Evolutionary conservation across 176 grass and related monocot species (phyloP), one percentile per base, ranked within the genome.

Genomic region (Aegilops tauschii): DNA sequence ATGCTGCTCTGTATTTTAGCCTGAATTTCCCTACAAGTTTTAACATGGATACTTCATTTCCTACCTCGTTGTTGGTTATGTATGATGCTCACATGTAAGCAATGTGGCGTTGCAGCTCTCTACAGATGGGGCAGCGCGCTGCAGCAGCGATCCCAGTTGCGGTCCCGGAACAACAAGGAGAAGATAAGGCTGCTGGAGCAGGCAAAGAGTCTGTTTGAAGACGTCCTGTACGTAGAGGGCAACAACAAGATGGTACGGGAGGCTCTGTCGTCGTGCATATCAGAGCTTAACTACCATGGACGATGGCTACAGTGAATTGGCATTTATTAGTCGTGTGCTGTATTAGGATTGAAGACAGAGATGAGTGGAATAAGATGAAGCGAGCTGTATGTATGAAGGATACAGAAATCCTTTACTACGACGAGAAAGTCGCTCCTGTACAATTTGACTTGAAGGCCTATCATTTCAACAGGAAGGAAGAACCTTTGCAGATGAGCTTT

Each of bases 151-250:
- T 98, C 96, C 52, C 62, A 95, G 69, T 73, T 98, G 56, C 88
- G 90, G 1, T 84, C 83, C 50, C 80, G 71, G 61, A 95, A 88
- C 34, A 90, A 77, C 62, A 88, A 74, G 74, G 96, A 98, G 69
- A 98, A 91, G 84, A 80, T 94, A 61, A 92, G 91, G 70, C 93
- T 98, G 69, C 88, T 98, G 81, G 90, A 95, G 82, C 92, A 98
- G 83, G 93, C 96, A 20, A 98, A 98, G 86, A 94, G 96, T 71
- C 37, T 98, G 45, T 98, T 94, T 6, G 96, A 98, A 87, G 92
- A 98, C 29, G 93, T 98, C 28, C 79, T 98, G n/a, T 87, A 82
- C 20, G 88, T 95, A 49, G 93, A 98, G 70, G 88, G 92, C 6
- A 85, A 89, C 54, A 95, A 98, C 78, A 85, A 65, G 80, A 82